Evolutionary conservation across 2,329 filamentous ascomycete species (phyloP).

Genomic region (Aspergillus hiratsukae): DNA sequence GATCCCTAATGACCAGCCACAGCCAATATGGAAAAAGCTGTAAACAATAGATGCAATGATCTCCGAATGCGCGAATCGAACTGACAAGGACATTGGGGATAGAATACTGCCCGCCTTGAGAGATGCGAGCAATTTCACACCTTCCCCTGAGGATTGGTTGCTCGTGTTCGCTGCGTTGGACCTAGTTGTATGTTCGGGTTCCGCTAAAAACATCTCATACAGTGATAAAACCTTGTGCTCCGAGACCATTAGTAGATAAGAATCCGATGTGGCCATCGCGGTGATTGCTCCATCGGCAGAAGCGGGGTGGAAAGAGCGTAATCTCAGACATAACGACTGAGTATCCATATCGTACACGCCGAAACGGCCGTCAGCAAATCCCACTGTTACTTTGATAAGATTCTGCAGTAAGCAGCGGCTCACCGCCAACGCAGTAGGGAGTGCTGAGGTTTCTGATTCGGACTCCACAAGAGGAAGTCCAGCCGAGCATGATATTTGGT

Average conservation of each 20-base stretch:
- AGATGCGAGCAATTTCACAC: constrained; percentile 62
- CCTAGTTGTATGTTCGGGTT: constrained; percentile 2
- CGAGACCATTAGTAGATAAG: constrained; percentile 76
- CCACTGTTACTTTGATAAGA: constrained; percentile 59
- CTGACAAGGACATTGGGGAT: constrained; percentile 74
- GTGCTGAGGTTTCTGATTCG: constrained; percentile 57
- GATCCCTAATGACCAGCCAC: constrained; percentile 86
- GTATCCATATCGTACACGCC: constrained; percentile 61
- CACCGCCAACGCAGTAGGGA: constrained; percentile 51
- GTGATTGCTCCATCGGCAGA: constrained; percentile 63
- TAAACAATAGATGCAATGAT: constrained; percentile 84
- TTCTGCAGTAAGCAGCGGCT: constrained; percentile 45
- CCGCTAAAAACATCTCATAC: constrained; percentile 55
- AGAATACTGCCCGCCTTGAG: constrained; percentile 75
- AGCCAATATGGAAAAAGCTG: constrained; percentile 68
- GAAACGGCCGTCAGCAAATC: constrained; percentile 69
- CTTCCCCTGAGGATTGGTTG: constrained; percentile 7
- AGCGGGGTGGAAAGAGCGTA: constrained; percentile 56
- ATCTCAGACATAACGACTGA: constrained; percentile 40
- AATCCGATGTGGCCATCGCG: constrained; percentile 66
- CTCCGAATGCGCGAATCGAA: constrained; percentile 61
- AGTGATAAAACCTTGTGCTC: constrained; percentile 68
- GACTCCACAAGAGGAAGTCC: constrained; percentile 28
- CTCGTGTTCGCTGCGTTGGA: constrained; percentile 1
- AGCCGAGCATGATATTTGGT: constrained; percentile 57